Evolutionary conservation across 805 yeast species (phyloP), one percentile per base, ranked within the genome.

Genomic region (Zygotorulaspora danielsina): DNA sequence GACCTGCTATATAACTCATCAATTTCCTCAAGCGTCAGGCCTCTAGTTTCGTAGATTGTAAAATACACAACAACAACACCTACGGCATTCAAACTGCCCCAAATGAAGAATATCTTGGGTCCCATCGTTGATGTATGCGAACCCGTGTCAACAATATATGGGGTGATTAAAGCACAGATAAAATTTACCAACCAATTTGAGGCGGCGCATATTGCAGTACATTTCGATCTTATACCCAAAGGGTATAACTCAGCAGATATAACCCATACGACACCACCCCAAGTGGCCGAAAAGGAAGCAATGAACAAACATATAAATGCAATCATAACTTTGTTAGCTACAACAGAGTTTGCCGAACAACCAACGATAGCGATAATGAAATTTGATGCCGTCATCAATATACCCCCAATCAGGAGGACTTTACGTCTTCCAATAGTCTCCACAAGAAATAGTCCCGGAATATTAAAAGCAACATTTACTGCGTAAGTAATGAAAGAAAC

Each of bases 251-350:
- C 83, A 36, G 80, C 79, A 19, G 75, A 72, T 19, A 76, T 63
- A 16, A 78, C 93, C 93, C 93, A 84, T 12, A 75, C 79, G 22
- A 76, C 73, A 9, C 90, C 90, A 49, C 90, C 94, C 93, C 93
- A 84, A 4, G 87, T 74, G 6, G 85, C 71, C 1, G 93, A 88
- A 61, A 81, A 84, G 37, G 80, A 76, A 2, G 86, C 84, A 53
- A 84, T 84, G 53, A 84, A 84, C 2, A 74, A 44, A 56, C 90
- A 84, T 18, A 83, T 78, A 59, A 84, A 77, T 4, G 76, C 73
- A 45, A 77, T 67, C 77, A 76, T 72, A 12, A 76, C 67, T 47
- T 74, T 76, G 45, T 73, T 71, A 2, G 76, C 74, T 37, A 67
- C 63, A 4, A 71, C 64, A 3, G 76, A 66, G 41, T 71, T 58